These are phyloP conservation scores for Clohesyomyces aquaticus DNA, from an alignment of 495 filamentous ascomycete genomes.

Conservation along the genomic window DNA sequence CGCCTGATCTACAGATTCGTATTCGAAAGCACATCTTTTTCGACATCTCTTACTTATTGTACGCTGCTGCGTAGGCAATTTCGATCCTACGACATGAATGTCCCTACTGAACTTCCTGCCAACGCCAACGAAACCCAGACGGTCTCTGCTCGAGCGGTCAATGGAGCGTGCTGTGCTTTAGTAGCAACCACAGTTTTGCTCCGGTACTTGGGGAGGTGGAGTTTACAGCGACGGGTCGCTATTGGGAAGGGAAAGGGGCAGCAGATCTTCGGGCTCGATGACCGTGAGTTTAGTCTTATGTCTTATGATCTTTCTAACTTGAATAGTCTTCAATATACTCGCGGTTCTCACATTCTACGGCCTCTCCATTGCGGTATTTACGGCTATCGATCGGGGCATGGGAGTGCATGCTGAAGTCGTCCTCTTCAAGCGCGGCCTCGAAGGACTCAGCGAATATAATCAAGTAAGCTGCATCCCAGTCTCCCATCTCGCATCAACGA, in stretches of 20 bases:
- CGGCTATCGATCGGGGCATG: constrained; percentile 22
- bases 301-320: background rate
- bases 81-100: constrained; percentile 7
- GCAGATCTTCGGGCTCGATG: constrained; percentile 17
- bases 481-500: background rate
- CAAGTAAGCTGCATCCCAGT: constrained; percentile 9
- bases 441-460: constrained; percentile 18
- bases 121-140: constrained; percentile 20
- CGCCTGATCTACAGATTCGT: background rate
- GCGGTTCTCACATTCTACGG: constrained; percentile 24
- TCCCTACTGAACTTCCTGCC: constrained; percentile 7
- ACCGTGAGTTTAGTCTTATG: constrained; percentile 7
- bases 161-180: background rate
- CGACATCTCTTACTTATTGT: background rate
- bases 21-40: background rate
- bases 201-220: constrained; percentile 19
- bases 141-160: background rate
- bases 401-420: constrained; percentile 13
- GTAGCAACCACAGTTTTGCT: constrained; percentile 4
- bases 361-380: constrained; percentile 16
- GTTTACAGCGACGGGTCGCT: background rate
- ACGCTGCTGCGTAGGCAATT: background rate
- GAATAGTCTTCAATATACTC: constrained; percentile 18
- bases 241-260: constrained; percentile 10
- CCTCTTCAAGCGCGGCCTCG: constrained; percentile 5